phyloP scores from a whole-genome alignment of 352 stramenopile genomes.

The Blastocystis sp. region DNA sequence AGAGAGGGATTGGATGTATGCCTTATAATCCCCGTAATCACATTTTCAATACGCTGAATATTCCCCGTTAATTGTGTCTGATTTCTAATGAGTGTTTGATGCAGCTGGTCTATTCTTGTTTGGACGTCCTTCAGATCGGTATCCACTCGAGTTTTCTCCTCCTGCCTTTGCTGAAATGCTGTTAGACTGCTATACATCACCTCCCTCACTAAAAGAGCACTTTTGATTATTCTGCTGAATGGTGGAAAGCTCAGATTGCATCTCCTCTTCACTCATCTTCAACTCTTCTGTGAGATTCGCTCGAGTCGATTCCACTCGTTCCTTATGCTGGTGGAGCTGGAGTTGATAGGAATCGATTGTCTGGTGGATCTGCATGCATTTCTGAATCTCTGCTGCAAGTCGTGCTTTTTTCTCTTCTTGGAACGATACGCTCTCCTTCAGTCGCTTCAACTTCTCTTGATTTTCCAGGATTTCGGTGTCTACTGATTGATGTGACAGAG shows the following conservation, averaged over 20 bases:
- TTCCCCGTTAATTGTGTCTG: too few species aligned
- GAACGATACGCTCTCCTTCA: constrained; percentile 67
- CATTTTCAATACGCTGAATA: too few species aligned
- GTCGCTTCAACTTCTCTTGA: constrained; percentile 66
- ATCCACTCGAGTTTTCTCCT: too few species aligned
- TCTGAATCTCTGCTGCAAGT: constrained; percentile 69
- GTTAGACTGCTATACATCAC: too few species aligned
- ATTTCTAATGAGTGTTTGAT: too few species aligned
- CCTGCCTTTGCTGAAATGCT: too few species aligned
- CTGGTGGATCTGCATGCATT: constrained; percentile 59
- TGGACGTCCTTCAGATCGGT: too few species aligned
- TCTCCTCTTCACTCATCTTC: background rate
- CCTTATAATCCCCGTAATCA: too few species aligned
- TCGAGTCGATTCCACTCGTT: constrained; percentile 1
- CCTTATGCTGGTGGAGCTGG: background rate
- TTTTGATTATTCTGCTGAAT: background rate
- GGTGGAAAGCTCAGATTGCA: background rate
- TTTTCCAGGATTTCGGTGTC: constrained; percentile 66
- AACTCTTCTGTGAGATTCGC: background rate
- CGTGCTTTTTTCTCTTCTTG: constrained; percentile 67
- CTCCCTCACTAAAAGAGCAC: too few species aligned
- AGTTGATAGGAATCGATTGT: background rate
- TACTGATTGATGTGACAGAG: constrained; percentile 61
- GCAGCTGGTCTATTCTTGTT: too few species aligned
- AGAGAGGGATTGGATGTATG: too few species aligned